phyloP scores from a whole-genome alignment of 2,329 filamentous ascomycete species.

The Fusarium zealandicum region DNA sequence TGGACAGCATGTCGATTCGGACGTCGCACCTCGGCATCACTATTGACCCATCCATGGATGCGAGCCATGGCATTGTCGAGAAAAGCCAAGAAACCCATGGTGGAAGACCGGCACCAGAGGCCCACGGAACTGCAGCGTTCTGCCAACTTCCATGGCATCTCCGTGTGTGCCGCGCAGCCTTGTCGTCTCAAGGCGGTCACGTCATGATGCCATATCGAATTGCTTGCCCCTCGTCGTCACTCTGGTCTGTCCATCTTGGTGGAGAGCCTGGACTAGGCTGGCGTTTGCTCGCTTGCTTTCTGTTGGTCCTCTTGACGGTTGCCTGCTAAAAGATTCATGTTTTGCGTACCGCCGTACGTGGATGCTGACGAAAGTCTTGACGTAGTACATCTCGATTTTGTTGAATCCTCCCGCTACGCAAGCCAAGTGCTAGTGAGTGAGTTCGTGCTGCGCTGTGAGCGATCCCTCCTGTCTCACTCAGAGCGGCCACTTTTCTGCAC shows the following conservation, averaged over 20 bases:
- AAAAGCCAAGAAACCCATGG: neutral
- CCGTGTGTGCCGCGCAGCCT: conserved; percentile 3
- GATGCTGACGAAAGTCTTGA: conserved; percentile 13
- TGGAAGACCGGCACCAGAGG: conserved; percentile 1
- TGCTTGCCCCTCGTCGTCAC: neutral
- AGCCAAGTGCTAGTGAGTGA: conserved; percentile 28
- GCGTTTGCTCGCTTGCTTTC: neutral
- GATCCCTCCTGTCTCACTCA: conserved; percentile 19
- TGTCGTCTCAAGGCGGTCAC: neutral
- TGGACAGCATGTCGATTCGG: neutral
- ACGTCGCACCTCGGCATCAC: neutral
- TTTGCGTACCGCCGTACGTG: neutral
- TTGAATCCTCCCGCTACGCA: too few relatives aligned
- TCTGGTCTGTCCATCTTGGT: neutral
- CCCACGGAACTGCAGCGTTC: conserved; percentile 15
- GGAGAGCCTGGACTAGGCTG: conserved; percentile 1
- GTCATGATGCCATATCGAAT: conserved; percentile 25
- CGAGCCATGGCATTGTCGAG: neutral
- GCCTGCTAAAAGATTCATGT: neutral
- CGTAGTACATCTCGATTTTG: conserved; percentile 28
- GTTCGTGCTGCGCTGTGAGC: conserved; percentile 11
- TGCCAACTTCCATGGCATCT: conserved; percentile 2
- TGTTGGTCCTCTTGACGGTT: neutral
- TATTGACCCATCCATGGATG: neutral
- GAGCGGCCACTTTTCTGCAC: conserved; percentile 1